phyloP scores from a whole-genome alignment of 2,329 filamentous ascomycete species.

The Aspergillus tamarii region DNA sequence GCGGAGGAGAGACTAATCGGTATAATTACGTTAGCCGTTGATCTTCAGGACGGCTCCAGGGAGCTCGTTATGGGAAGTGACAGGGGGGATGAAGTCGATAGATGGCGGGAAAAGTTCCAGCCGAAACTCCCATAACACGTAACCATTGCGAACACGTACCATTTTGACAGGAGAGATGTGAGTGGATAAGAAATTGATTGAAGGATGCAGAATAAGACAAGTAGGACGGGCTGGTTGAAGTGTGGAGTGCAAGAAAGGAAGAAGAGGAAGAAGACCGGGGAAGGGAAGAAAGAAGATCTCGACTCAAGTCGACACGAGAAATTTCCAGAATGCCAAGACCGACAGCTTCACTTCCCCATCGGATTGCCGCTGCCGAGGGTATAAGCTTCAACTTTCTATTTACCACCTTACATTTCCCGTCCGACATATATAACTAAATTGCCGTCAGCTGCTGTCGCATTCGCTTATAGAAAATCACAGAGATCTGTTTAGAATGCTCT shows the following conservation, averaged over 20 bases:
- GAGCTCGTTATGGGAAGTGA: neutral
- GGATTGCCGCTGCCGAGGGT: slow-evolving; percentile 35
- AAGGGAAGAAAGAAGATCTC: slow-evolving; percentile 35
- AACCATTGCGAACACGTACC: slow-evolving; percentile 24
- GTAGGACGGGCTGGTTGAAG: slow-evolving; percentile 22
- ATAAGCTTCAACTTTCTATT: slow-evolving; percentile 8
- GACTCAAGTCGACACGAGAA: slow-evolving; percentile 38
- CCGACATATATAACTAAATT: neutral
- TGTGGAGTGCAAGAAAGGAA: slow-evolving; percentile 32
- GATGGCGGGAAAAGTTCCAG: slow-evolving; percentile 15
- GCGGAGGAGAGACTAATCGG: slow-evolving; percentile 67
- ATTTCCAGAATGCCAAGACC: slow-evolving; percentile 51
- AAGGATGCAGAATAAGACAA: slow-evolving; percentile 8
- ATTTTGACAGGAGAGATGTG: slow-evolving; percentile 23
- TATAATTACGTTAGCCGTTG: slow-evolving; percentile 12
- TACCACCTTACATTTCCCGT: neutral
- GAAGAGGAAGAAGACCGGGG: slow-evolving; percentile 34
- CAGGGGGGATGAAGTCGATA: neutral
- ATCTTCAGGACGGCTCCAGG: too few species aligned
- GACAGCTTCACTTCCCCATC: slow-evolving; percentile 22
- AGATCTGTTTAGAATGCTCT: too few species aligned
- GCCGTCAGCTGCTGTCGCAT: neutral
- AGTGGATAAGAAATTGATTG: neutral
- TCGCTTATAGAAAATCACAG: neutral
- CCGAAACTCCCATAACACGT: neutral